phyloP scores from a whole-genome alignment of 129 eudicot genomes.

The Flaveria linearis region DNA sequence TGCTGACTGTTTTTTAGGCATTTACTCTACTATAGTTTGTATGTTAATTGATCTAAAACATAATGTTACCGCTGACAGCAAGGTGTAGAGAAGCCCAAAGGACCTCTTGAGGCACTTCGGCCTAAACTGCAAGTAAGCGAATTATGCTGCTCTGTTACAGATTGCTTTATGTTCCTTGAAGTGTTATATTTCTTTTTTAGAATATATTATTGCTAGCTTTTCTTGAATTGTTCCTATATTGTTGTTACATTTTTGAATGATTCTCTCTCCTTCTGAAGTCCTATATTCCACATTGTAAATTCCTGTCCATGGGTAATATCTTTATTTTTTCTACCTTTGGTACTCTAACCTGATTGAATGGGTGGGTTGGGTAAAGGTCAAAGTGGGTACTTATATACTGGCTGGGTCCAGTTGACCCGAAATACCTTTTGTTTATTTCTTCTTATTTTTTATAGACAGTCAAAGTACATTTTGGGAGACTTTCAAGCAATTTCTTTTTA shows the following conservation, averaged over 20 bases:
- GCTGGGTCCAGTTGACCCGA: not conserved
- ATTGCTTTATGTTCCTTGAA: slow-evolving; percentile 14
- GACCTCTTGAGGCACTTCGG: slow-evolving; percentile 97
- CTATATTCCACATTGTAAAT: not conserved
- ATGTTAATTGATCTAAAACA: slow-evolving; percentile 3
- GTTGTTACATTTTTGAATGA: not conserved
- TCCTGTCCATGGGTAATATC: not conserved
- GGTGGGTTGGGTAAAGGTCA: not conserved
- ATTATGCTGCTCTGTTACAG: slow-evolving; percentile 4
- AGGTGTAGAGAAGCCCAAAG: slow-evolving; percentile 95
- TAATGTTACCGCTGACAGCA: slow-evolving; percentile 54
- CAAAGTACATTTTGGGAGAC: not conserved
- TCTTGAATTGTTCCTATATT: not conserved
- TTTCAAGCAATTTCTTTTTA: not conserved
- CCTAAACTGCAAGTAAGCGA: slow-evolving; percentile 85
- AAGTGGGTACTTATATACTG: not conserved
- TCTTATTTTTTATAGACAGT: not conserved
- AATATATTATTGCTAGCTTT: not conserved
- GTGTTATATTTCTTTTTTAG: not conserved
- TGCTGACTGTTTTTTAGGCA: not conserved
- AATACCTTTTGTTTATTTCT: not conserved
- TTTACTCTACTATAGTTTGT: not conserved
- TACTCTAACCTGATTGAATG: not conserved
- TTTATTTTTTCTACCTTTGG: not conserved
- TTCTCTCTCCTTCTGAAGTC: not conserved